Conservation (phyloP, 495 filamentous ascomycete species). For the Penicillium herquei region DNA sequence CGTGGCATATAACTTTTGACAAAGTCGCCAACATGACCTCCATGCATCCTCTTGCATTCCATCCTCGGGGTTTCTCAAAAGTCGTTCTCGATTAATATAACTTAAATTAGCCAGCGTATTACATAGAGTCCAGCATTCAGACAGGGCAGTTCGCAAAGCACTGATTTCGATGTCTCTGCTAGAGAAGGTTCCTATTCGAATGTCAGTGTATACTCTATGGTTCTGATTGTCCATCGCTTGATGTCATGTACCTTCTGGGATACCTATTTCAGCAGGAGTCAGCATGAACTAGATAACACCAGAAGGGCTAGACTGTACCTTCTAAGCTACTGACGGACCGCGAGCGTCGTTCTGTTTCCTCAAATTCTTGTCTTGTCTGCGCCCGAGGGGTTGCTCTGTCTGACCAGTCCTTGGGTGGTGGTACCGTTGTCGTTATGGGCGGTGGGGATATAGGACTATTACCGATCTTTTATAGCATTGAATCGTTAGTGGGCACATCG, state of each 20-base stretch:
- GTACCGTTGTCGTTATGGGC: slow-evolving; percentile 66
- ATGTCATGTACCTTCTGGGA: slow-evolving; percentile 38
- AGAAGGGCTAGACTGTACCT: slow-evolving; percentile 47
- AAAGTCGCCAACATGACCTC: slow-evolving; percentile 89
- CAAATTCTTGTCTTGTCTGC: slow-evolving; percentile 70
- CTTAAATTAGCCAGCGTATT: slow-evolving; percentile 86
- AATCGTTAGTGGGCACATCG: neutral
- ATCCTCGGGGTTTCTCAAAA: slow-evolving; percentile 65
- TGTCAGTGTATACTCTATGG: slow-evolving; percentile 4
- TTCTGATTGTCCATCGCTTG: neutral
- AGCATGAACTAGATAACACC: neutral
- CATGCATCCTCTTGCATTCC: slow-evolving; percentile 81
- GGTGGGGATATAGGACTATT: slow-evolving; percentile 57
- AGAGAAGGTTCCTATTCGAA: slow-evolving; percentile 27
- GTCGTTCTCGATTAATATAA: slow-evolving; percentile 75
- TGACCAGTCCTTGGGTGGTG: slow-evolving; percentile 58
- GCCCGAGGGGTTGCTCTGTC: slow-evolving; percentile 79
- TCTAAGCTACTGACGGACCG: slow-evolving; percentile 69
- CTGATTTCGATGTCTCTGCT: slow-evolving; percentile 64
- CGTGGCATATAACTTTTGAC: slow-evolving; percentile 81
- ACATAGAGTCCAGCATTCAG: slow-evolving; percentile 92
- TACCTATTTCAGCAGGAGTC: slow-evolving; percentile 30
- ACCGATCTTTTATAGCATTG: slow-evolving; percentile 17
- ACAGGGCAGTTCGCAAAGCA: slow-evolving; percentile 71
- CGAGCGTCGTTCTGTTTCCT: slow-evolving; percentile 52